A percentile compares a stretch with the other conserved stretches of the same genome.
These are phyloP conservation scores for Penicillium argentinense DNA, from an alignment of 495 filamentous ascomycete species.

Conservation along the genomic window DNA sequence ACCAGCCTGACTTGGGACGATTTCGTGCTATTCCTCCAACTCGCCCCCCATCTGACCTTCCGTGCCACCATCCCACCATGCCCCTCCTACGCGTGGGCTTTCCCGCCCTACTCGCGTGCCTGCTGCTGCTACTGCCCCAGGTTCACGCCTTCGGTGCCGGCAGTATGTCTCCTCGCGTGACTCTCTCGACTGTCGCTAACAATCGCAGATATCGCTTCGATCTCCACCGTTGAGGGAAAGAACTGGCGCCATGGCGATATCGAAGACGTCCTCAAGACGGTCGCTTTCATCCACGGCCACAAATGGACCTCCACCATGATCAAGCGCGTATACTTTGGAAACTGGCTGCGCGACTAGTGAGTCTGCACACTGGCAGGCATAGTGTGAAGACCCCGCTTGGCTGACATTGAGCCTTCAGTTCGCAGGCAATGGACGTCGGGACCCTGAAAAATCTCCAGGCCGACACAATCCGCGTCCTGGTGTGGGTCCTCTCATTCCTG, in stretches of 20 bases:
- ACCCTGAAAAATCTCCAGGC: slow-evolving; percentile 87
- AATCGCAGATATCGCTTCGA: slow-evolving; percentile 73
- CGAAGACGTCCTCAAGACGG: slow-evolving; percentile 87
- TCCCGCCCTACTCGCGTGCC: slow-evolving; percentile 45
- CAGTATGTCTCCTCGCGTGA: slow-evolving; percentile 41
- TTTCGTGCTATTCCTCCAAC: slow-evolving; percentile 1
- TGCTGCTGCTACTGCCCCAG: slow-evolving; percentile 57
- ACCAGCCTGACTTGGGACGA: not conserved
- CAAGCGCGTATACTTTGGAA: slow-evolving; percentile 88
- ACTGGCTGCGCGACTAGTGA: slow-evolving; percentile 51
- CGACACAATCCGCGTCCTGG: slow-evolving; percentile 84
- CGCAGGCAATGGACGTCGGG: slow-evolving; percentile 88
- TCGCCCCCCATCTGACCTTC: slow-evolving; percentile 1
- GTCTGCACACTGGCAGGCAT: slow-evolving; percentile 4
- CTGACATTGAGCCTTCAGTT: slow-evolving; percentile 48
- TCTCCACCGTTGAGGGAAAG: slow-evolving; percentile 87
- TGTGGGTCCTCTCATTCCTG: slow-evolving; percentile 90
- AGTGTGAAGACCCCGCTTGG: not conserved
- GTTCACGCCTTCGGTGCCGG: slow-evolving; percentile 85
- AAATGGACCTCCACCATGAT: slow-evolving; percentile 94
- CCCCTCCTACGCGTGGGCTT: slow-evolving; percentile 31
- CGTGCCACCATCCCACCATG: slow-evolving; percentile 22
- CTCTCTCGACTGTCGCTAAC: slow-evolving; percentile 3
- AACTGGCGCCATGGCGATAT: slow-evolving; percentile 99
- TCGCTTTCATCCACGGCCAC: slow-evolving; percentile 83